Evolutionary conservation across 169 alveolate species (phyloP), one percentile per base, ranked within the genome.

Genomic region (Plasmodium berghei): DNA sequence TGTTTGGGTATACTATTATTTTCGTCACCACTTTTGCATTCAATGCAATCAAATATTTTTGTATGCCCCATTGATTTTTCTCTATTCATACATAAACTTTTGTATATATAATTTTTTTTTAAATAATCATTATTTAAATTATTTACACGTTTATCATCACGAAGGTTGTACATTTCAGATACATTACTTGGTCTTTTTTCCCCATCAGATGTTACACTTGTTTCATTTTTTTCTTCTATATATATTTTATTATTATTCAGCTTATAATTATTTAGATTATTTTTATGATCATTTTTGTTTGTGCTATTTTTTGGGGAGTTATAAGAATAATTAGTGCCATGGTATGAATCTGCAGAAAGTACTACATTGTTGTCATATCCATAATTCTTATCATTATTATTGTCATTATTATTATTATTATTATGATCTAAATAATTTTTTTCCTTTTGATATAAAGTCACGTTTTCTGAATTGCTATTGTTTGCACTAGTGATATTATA

Each of bases 31-130:
- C 12, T 14, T 34, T 34, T 34, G 42, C 8, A 34, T 46, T 69
- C 80, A 10, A 42, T 63, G 64, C 64, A 77, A 77, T 75, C 66
- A 54, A 77, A 77, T 52, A 77, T 77, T 58, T 64, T 77, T 28
- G 89, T 66, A 34, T 77, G 89, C 16, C 63, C 67, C 73, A 77
- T 42, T 24, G 58, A 49, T 66, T 45, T 75, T 40, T 75, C 88
- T 75, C 88, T 46, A 54, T 75, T 75, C n/a, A 48, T 12, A 22
- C 20, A 18, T 14, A 61, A 59, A 62, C 34, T 12, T 46, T 48
- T 24, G 20, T 59, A 52, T n/a, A 0, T 61, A 52, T 16, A 4
- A 49, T 66, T 66, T 34, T 34, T 34, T 34, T 34, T 34, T 34
- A 34, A 34, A 40, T 66, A 40, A 28, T 28, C 42, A 34, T 40